phyloP scores from a whole-genome alignment of 192 early-diverging fungal genomes.

The Neocallimastix lanati region DNA sequence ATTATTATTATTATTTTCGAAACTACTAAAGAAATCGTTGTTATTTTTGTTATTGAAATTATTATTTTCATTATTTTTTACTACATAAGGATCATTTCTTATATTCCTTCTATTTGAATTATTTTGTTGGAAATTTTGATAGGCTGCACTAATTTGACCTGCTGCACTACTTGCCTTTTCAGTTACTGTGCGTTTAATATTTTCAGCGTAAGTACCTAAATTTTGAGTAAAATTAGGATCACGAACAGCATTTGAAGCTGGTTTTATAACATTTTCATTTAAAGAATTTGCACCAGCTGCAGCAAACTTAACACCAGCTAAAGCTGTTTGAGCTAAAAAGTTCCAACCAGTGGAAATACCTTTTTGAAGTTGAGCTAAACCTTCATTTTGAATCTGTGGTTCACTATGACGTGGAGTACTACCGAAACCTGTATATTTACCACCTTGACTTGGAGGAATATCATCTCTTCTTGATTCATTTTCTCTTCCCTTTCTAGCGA shows the following conservation, averaged over 20 bases:
- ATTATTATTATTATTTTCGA: not conserved
- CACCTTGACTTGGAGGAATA: constrained; percentile 56
- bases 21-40: not conserved
- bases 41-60: not conserved
- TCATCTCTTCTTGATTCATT: constrained; percentile 36
- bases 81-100: not conserved
- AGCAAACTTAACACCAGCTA: not conserved
- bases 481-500: constrained; percentile 36
- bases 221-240: not conserved
- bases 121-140: not conserved
- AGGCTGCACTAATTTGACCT: not conserved
- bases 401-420: constrained; percentile 11
- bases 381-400: not conserved
- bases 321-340: not conserved
- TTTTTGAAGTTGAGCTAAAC: not conserved
- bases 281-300: not conserved
- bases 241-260: not conserved
- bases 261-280: not conserved
- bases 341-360: not conserved
- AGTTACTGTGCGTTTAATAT: not conserved
- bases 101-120: not conserved
- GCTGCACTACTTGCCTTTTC: not conserved
- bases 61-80: not conserved
- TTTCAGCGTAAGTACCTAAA: not conserved
- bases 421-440: constrained; percentile 58